Base-by-base conservation (phyloP, 345 rosid species). In the Geranium brycei region DNA sequence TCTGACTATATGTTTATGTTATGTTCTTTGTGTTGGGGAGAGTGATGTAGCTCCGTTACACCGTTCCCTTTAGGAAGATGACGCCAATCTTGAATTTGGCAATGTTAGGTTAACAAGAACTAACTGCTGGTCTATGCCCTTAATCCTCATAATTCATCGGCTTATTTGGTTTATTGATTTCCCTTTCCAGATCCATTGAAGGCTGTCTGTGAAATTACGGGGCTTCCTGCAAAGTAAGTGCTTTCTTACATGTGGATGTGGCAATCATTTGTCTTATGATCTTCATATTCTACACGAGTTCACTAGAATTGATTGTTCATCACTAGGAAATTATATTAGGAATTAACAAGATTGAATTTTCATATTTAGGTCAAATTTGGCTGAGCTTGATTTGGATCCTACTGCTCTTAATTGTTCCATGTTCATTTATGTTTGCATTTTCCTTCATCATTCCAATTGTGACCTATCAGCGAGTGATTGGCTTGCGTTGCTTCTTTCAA, bases 171-270 rank as follows among this genome's bases (percentile, higher is more conserved):
- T 55, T 57, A 17, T 57, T 62, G 32, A 2, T 23, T 58, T 71
- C 68, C 76, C 58, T 75, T 71, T 70, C 55, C 87, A 93, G 97
- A 86, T 81, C 87, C 95, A 19, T 87, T 83, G 70, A 85, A 90
- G 77, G 82, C 89, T 38, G 71, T 78, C 13, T 90, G 99, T 60
- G 85, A 80, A 65, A 82, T 93, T 61, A 93, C 96, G 31, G 99
- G 99, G 71, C 71, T 90, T 77, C 97, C 95, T 71, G 99, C 97
- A 65, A 87, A 86, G 97, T 93, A 87, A 80, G 91, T 38, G 61
- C 60, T 55, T 13, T 59, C 53, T 47, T 47, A 10, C 11, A 3
- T 65, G n/a, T 76, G 3, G 18, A 23, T 23, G 28, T 23, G 2
- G 2, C 58, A 51, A 59, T 68, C 51, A 51, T 63, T 58, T 17